Conservation (phyloP, 306 rosid species). For the Quillaja saponaria region DNA sequence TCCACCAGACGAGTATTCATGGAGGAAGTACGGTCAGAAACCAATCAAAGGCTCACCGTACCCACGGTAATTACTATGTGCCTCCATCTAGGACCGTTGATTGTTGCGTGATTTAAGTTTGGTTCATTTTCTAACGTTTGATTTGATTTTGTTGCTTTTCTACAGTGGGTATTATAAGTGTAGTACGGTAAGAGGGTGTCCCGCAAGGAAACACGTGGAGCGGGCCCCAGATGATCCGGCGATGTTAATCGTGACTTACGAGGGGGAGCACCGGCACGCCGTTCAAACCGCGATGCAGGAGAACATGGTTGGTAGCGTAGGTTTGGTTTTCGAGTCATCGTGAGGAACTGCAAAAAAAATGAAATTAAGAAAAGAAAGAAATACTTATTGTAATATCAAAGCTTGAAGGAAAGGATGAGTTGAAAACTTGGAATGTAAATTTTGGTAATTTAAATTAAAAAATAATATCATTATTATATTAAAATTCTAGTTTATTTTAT, state of each 20-base stretch:
- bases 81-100: constrained; percentile 12
- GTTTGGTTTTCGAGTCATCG: constrained; percentile 59
- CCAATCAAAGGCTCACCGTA: constrained; percentile 92
- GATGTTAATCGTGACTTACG: constrained; percentile 88
- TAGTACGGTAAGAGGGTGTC: constrained; percentile 74
- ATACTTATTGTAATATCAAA: neutral
- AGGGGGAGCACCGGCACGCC: constrained; percentile 79
- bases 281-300: constrained; percentile 55
- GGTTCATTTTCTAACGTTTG: neutral
- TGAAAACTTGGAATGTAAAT: constrained; percentile 37
- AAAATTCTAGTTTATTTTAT: neutral
- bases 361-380: too few species aligned
- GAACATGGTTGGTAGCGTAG: constrained; percentile 40
- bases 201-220: constrained; percentile 95
- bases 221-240: constrained; percentile 71
- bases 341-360: neutral
- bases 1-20: constrained; percentile 86
- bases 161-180: constrained; percentile 84
- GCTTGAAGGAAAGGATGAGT: neutral
- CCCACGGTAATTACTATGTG: constrained; percentile 55
- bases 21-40: constrained; percentile 96
- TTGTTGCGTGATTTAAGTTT: neutral
- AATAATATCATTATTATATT: neutral
- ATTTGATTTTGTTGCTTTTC: neutral
- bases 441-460: neutral